A percentile compares a stretch with the other conserved stretches of the same genome.
Conservation (phyloP, 345 rosid species). For the Capsella bursapastoris region DNA sequence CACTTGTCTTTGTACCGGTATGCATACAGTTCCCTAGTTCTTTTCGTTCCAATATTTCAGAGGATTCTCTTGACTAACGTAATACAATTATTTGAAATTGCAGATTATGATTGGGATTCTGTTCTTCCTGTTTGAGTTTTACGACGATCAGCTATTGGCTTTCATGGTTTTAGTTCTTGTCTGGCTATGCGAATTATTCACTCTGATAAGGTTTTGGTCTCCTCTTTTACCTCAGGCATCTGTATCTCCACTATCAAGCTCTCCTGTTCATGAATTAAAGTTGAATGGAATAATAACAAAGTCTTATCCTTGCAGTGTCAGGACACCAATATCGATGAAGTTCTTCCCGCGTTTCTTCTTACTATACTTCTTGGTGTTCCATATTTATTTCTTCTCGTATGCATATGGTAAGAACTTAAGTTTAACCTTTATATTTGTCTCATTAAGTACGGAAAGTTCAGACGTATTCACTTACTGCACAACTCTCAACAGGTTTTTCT, state of each 20-base stretch:
- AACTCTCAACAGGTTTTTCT: slow-evolving; percentile 72
- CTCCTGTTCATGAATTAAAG: neutral
- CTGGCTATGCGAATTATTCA: slow-evolving; percentile 97
- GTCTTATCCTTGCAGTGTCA: slow-evolving; percentile 67
- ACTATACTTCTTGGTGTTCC: slow-evolving; percentile 97
- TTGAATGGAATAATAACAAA: neutral
- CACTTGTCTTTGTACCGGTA: slow-evolving; percentile 98
- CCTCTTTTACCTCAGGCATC: slow-evolving; percentile 34
- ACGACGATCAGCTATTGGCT: slow-evolving; percentile 97
- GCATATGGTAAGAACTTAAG: slow-evolving; percentile 67
- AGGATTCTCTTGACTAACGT: slow-evolving; percentile 16
- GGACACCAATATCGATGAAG: slow-evolving; percentile 98
- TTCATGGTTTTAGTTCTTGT: slow-evolving; percentile 98
- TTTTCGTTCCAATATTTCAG: slow-evolving; percentile 10
- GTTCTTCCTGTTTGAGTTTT: slow-evolving; percentile 95
- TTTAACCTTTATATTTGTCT: neutral
- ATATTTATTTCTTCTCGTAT: slow-evolving; percentile 96
- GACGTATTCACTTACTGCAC: neutral
- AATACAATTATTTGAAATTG: slow-evolving; percentile 40
- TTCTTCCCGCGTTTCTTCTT: slow-evolving; percentile 98
- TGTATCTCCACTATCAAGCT: neutral
- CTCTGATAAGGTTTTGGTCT: slow-evolving; percentile 78
- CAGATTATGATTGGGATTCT: slow-evolving; percentile 99
- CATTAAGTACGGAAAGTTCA: neutral
- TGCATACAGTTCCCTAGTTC: slow-evolving; percentile 25